Evolutionary conservation across 2,329 filamentous ascomycete species (phyloP).

Genomic region (Aureobasidium sp.): DNA sequence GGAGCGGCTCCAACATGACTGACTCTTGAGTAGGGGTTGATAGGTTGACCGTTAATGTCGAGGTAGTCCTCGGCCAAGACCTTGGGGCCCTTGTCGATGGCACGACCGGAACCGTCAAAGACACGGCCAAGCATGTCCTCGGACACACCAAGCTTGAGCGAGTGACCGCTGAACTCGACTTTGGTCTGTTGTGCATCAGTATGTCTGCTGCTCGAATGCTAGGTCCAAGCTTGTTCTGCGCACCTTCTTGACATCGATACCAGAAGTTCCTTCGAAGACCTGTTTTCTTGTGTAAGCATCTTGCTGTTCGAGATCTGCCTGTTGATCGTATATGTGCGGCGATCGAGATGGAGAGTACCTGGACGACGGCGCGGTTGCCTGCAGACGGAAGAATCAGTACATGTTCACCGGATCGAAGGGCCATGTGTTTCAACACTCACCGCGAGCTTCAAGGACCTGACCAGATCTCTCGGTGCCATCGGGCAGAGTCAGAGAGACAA

Average conservation of each 20-base stretch:
- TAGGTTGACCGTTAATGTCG: slow-evolving; percentile 97
- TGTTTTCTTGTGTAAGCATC: slow-evolving; percentile 33
- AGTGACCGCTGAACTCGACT: slow-evolving; percentile 95
- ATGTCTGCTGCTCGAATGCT: background rate
- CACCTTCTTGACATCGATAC: slow-evolving; percentile 90
- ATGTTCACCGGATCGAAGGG: background rate
- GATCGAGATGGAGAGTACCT: slow-evolving; percentile 51
- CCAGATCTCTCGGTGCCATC: slow-evolving; percentile 92
- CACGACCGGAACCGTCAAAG: slow-evolving; percentile 94
- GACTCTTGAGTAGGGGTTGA: slow-evolving; percentile 96
- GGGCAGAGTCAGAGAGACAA: slow-evolving; percentile 88
- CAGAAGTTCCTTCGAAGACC: slow-evolving; percentile 95
- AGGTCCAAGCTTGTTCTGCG: slow-evolving; percentile 39
- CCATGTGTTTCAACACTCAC: slow-evolving; percentile 42
- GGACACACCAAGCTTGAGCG: slow-evolving; percentile 95
- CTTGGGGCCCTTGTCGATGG: slow-evolving; percentile 98
- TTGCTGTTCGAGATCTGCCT: background rate
- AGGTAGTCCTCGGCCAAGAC: slow-evolving; percentile 96
- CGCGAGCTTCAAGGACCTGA: slow-evolving; percentile 95
- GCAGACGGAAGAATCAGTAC: slow-evolving; percentile 14
- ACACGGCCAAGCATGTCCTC: slow-evolving; percentile 99
- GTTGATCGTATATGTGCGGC: background rate
- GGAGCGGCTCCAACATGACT: slow-evolving; percentile 26
- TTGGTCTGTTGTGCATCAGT: slow-evolving; percentile 58
- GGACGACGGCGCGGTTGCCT: slow-evolving; percentile 92